phyloP scores from a whole-genome alignment of 2,329 filamentous ascomycete species.

The Cordyceps militaris region DNA sequence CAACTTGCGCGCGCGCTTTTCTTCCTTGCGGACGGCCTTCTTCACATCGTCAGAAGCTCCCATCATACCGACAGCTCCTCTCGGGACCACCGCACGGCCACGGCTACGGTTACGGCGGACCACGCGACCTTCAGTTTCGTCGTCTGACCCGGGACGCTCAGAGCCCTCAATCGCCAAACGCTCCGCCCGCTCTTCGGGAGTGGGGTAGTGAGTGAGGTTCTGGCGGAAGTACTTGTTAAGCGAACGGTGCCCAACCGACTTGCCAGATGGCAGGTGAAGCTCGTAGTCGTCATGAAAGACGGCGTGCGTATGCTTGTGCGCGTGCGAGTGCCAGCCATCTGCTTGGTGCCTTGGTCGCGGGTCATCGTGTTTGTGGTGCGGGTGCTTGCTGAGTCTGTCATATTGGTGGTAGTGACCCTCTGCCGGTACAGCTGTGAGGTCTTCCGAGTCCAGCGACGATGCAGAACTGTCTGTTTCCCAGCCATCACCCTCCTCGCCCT shows the following conservation, averaged over 20 bases:
- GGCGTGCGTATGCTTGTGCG: constrained; percentile 64
- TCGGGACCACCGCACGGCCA: constrained; percentile 52
- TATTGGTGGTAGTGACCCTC: constrained; percentile 66
- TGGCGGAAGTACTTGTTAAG: constrained; percentile 85
- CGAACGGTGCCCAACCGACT: constrained; percentile 83
- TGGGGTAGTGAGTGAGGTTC: constrained; percentile 80
- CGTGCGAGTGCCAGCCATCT: constrained; percentile 76
- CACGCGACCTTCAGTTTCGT: constrained; percentile 30
- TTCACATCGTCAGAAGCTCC: constrained; percentile 72
- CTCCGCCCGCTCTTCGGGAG: constrained; percentile 65
- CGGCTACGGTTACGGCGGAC: constrained; percentile 31
- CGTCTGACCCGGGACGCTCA: constrained; percentile 23
- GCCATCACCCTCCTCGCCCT: constrained; percentile 61
- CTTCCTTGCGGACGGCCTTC: constrained; percentile 55
- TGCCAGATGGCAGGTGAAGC: constrained; percentile 83
- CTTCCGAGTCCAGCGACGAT: constrained; percentile 82
- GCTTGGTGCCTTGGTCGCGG: constrained; percentile 65
- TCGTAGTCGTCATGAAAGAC: constrained; percentile 92
- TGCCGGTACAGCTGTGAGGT: constrained; percentile 71
- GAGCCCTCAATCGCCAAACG: constrained; percentile 53
- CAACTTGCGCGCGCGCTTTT: constrained; percentile 61
- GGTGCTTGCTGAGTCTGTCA: constrained; percentile 63
- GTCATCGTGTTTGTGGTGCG: constrained; percentile 67
- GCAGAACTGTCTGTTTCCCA: constrained; percentile 94
- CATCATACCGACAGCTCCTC: constrained; percentile 70